Conservation (phyloP, 2,329 filamentous ascomycete species). For the Penicillium freii region DNA sequence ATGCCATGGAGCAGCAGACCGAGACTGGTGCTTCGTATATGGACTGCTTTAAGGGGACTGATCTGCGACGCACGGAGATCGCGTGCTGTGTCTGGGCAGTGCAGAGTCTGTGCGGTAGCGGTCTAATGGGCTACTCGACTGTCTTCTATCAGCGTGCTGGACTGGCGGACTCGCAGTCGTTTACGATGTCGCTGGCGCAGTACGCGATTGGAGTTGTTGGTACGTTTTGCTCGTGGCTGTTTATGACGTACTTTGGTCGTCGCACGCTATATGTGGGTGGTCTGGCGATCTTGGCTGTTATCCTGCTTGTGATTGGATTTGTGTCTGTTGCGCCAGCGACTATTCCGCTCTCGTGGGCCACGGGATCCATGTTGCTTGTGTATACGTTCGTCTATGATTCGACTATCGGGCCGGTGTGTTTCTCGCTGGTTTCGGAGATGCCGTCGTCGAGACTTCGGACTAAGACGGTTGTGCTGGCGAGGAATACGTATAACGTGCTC, state of each 20-base stretch:
- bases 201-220: slow-evolving; percentile 60
- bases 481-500: slow-evolving; percentile 41
- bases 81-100: slow-evolving; percentile 37
- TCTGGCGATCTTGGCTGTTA: slow-evolving; percentile 15
- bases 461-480: slow-evolving; percentile 55
- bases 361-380: slow-evolving; percentile 51
- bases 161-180: slow-evolving; percentile 32
- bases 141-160: slow-evolving; percentile 42
- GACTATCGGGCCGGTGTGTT: slow-evolving; percentile 55
- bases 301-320: slow-evolving; percentile 22
- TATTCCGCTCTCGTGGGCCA: slow-evolving; percentile 35
- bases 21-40: slow-evolving; percentile 23
- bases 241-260: slow-evolving; percentile 40
- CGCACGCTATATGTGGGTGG: slow-evolving; percentile 40
- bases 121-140: slow-evolving; percentile 35
- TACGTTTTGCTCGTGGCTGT: slow-evolving; percentile 51
- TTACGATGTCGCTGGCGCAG: slow-evolving; percentile 50
- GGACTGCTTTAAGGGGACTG: slow-evolving; percentile 32
- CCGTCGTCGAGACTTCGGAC: slow-evolving; percentile 54
- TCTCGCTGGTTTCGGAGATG: slow-evolving; percentile 53
- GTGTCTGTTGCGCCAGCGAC: slow-evolving; percentile 19
- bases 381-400: slow-evolving; percentile 56
- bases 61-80: slow-evolving; percentile 44
- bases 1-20: slow-evolving; percentile 27
- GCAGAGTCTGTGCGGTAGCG: slow-evolving; percentile 33